Evolutionary conservation across 2,329 filamentous ascomycete species (phyloP), one percentile per base, ranked within the genome.

Genomic region (Cryphonectria naterciae): DNA sequence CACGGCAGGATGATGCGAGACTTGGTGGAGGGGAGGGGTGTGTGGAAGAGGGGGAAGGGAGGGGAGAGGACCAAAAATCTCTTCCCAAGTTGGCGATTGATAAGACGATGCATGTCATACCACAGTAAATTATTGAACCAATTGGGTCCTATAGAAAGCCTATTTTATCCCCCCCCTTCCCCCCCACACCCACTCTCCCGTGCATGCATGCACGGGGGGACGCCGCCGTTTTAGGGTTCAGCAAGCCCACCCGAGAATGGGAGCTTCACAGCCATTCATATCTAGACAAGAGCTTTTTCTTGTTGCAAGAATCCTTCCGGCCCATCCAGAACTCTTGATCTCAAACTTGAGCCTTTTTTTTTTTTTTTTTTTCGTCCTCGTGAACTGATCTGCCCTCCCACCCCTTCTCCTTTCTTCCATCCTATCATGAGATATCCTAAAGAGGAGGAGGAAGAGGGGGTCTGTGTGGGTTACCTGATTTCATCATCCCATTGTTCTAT

Each of bases 241-340:
- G 41, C 28, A 62, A n/a, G 46, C 64, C 63, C 52, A 61, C 62
- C 52, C 52, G 54, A 41, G 39, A 25, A 62, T 64, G 70, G 70
- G 67, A 69, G 70, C 70, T 32, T 66, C 19, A n/a, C 41, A 52
- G 61, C 70, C 70, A 72, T 68, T 72, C 63, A 58, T 67, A n/a
- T 63, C 61, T 65, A 61, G 60, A 41, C 62, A 32, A 10, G 19
- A 4, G 67, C 17, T 65, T 63, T 37, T 32, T 32, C 32, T 32
- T 32, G 32, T 32, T 61, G 46, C 46, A 49, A n/a, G 61, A 68
- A 62, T 66, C 66, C 56, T 68, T 65, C 65, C 65, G 58, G 67
- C 67, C 67, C 62, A 65, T 49, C 19, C 46, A 54, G 15, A 49
- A 49, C 19, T 49, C 46, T 49, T 49, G 43, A 22, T 35, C 65